Conservation (phyloP, 2,329 filamentous ascomycete species). For the Aureobasidium sp. region DNA sequence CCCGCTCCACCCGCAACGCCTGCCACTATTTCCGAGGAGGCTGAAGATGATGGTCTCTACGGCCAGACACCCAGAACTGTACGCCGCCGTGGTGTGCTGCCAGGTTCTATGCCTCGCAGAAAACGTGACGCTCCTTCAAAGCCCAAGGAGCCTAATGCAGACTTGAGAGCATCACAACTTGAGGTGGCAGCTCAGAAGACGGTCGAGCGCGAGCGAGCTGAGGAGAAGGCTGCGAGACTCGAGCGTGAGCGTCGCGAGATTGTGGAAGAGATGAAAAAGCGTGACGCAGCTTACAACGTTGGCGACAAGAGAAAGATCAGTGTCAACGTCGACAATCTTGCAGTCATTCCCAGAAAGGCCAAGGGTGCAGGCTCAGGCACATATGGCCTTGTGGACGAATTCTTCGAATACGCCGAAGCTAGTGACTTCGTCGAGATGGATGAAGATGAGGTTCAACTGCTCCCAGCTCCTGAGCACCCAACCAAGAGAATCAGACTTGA, state of each 20-base stretch:
- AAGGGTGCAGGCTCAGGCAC: slow-evolving; percentile 17
- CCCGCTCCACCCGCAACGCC: background rate
- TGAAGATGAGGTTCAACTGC: slow-evolving; percentile 15
- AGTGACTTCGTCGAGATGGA: slow-evolving; percentile 6
- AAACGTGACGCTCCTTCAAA: slow-evolving; percentile 5
- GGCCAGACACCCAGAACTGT: background rate
- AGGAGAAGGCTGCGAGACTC: slow-evolving; percentile 9
- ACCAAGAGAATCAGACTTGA: slow-evolving; percentile 17
- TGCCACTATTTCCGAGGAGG: background rate
- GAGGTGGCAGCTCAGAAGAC: background rate
- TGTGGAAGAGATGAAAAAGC: background rate
- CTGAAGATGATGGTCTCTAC: background rate
- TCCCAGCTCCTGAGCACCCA: background rate
- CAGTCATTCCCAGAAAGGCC: slow-evolving; percentile 16
- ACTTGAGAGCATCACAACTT: slow-evolving; percentile 7
- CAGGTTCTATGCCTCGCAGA: background rate
- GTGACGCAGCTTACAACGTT: background rate
- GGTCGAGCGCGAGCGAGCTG: slow-evolving; percentile 10
- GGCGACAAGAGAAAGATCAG: slow-evolving; percentile 17
- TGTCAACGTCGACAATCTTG: slow-evolving; percentile 18
- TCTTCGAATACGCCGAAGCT: slow-evolving; percentile 17
- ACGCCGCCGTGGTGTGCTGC: background rate
- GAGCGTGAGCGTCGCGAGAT: slow-evolving; percentile 4
- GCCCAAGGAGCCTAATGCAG: slow-evolving; percentile 14
- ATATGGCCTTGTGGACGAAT: slow-evolving; percentile 17